Base-by-base conservation (phyloP, 1,284 basidiomycete species). In the Porogramme epimiltina region DNA sequence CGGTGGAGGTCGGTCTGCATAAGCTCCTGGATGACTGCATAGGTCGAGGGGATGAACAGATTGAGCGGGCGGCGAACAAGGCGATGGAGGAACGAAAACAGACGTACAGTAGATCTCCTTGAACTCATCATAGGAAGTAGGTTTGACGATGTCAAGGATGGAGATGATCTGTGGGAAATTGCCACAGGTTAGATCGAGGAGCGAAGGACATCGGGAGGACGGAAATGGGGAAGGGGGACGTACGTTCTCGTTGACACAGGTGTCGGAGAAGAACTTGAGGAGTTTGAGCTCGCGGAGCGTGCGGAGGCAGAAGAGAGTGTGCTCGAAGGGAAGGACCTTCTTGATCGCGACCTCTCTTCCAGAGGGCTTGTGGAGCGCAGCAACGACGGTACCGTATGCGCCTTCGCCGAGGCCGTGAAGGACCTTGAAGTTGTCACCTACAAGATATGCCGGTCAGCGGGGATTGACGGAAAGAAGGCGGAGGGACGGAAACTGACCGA, bases 1-100 rank as follows among this genome's bases (percentile, higher is more conserved):
- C 93, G 85, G 69, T 95, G 93, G 64, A 95, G 75, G 66, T 95
- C 91, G 1, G 90, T 93, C 68, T 95, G 93, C 85, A 95, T 93
- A 44, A 95, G 76, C 69, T 95, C 92, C 68, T 93, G 91, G 58
- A 96, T 88, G 58, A 95, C 84, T 87, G 52, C 18, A 44, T 26
- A 22, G 19, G 18, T 16, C 5, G 9, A 16, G 10, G 8, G 8
- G 5, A 18, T 9, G 9, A 6, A 37, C 34, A 5, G 20, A 25
- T 31, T 6, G 44, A 45, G 20, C 31, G 33, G 44, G 26, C 20
- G 28, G 43, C 19, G 20, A 11, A 11, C 1, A 18, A 19, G 20
- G 16, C 11, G 24, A 19, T 16, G 37, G 25, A 19, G 36, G 25
- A 38, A 22, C 34, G 28, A n/a, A 11, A 23, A n/a, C n/a, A n/a